Conservation (phyloP, 1,284 basidiomycete species). For the Sanghuangporus sanghuang region DNA sequence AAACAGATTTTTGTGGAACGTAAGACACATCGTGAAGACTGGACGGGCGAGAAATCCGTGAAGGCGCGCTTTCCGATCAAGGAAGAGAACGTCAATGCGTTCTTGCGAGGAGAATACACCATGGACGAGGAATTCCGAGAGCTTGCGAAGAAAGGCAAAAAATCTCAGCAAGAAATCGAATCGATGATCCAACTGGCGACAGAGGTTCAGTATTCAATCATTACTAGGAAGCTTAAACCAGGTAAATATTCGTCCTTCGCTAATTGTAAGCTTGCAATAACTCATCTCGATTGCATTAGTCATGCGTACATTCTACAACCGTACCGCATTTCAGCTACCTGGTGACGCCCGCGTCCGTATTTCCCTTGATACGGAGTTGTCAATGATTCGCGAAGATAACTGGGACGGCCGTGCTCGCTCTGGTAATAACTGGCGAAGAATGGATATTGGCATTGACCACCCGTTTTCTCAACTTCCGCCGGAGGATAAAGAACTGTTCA, state of each 20-base stretch:
- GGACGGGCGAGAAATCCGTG: conserved; percentile 99
- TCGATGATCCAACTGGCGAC: conserved; percentile 94
- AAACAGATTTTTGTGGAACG: conserved; percentile 93
- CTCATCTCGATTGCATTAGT: conserved; percentile 40
- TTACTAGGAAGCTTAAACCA: conserved; percentile 80
- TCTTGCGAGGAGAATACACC: conserved; percentile 84
- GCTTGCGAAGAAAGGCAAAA: conserved; percentile 88
- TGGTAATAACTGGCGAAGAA: conserved; percentile 90
- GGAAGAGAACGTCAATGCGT: conserved; percentile 92
- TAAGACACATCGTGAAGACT: conserved; percentile 98
- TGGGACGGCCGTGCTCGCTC: conserved; percentile 85
- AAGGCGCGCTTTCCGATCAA: conserved; percentile 98
- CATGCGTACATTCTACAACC: conserved; percentile 98
- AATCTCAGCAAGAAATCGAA: conserved; percentile 90
- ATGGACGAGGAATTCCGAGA: conserved; percentile 95
- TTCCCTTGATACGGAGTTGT: conserved; percentile 95
- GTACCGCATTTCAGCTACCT: conserved; percentile 97
- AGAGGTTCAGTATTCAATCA: conserved; percentile 91
- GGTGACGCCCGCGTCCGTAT: conserved; percentile 98
- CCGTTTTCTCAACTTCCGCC: conserved; percentile 79
- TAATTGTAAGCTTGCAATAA: neutral
- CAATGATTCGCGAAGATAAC: conserved; percentile 93
- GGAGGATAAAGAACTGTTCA: conserved; percentile 92
- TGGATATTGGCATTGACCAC: conserved; percentile 88
- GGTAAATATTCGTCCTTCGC: conserved; percentile 39